Base-by-base conservation (phyloP, 1,284 basidiomycete species). In the Rhodotorula sp. region DNA sequence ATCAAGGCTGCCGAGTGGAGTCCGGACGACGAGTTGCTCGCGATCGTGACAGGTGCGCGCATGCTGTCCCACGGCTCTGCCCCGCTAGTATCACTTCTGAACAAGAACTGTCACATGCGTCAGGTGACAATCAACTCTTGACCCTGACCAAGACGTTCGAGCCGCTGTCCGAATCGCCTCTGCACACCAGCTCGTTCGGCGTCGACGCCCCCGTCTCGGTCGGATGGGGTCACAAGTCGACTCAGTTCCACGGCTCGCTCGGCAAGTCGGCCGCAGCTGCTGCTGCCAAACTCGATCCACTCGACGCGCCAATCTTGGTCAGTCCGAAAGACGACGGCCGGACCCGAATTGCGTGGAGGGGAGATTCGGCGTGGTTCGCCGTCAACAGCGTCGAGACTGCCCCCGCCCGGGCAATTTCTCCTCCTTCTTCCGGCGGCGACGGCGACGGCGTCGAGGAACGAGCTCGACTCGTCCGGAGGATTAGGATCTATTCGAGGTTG, bases 211-310 rank as follows among this genome's bases (percentile, higher is more conserved):
- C 91, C 10, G 92, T 97, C 78, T 92, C 95, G 77, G 92, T 98
- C 67, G 97, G 97, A 15, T 99, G 97, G 97, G 97, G 97, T 46
- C 92, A 92, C 6, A 97, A 96, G 79, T 87, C 91, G 78, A 99
- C 97, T 0, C 97, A 99, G 80, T 99, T 99, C 80, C 95, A 98
- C 78, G 97, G 97, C 20, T 95, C 93, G 0, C 85, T 94, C 6
- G 97, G 97, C 46, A 99, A 98, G 81, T 84, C 87, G 15, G 91
- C 91, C 6, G 92, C 92, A 0, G 78, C 78, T 20, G 77, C 79
- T 5, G 74, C 83, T 2, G 79, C 81, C 3, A 15, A 18, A 5
- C 46, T 31, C 58, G 48, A 71, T 65, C 62, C 72, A 54, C 69
- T 73, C 77, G 78, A 63, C 39, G 74, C 75, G 20, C 73, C 79